These are phyloP conservation scores for Posidonia oceanica DNA, from an alignment of 116 monocot genomes.

Conservation along the genomic window DNA sequence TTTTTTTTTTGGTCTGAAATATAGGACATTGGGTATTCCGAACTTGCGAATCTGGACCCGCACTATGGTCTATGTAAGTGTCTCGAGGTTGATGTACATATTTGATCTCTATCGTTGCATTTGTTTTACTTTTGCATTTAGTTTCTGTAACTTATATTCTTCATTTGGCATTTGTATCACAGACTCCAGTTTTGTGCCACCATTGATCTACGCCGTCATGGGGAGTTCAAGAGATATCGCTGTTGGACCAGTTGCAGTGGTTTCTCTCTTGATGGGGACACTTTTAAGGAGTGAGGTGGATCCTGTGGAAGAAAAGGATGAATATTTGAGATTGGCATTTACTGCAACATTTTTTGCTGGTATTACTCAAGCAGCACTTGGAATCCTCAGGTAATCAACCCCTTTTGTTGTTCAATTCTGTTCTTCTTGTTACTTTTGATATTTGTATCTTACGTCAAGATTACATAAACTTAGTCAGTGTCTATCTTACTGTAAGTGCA, in stretches of 20 bases:
- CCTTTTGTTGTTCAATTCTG: too few species aligned
- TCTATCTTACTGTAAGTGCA: not conserved
- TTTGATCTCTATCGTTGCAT: too few species aligned
- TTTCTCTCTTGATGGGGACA: constrained; percentile 69
- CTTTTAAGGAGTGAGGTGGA: constrained; percentile 57
- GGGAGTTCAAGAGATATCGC: constrained; percentile 94
- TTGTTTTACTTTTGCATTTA: too few species aligned
- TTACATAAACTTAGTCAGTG: too few species aligned
- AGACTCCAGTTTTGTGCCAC: constrained; percentile 93
- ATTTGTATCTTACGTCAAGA: too few species aligned
- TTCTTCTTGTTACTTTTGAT: too few species aligned
- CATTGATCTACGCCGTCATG: constrained; percentile 80
- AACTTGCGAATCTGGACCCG: constrained; percentile 64
- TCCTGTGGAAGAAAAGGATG: constrained; percentile 19
- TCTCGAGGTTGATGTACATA: not conserved
- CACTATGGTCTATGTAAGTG: constrained; percentile 84
- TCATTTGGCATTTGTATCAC: not conserved
- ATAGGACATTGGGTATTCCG: constrained; percentile 75
- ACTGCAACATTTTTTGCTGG: constrained; percentile 97
- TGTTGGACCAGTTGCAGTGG: constrained; percentile 92
- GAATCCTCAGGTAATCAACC: constrained; percentile 41
- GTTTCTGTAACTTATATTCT: not conserved
- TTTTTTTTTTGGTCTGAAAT: not conserved
- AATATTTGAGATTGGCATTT: constrained; percentile 52
- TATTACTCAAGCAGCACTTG: constrained; percentile 54